Conservation (phyloP, 208 protist genomes). For the Novymonas esmeraldas region DNA sequence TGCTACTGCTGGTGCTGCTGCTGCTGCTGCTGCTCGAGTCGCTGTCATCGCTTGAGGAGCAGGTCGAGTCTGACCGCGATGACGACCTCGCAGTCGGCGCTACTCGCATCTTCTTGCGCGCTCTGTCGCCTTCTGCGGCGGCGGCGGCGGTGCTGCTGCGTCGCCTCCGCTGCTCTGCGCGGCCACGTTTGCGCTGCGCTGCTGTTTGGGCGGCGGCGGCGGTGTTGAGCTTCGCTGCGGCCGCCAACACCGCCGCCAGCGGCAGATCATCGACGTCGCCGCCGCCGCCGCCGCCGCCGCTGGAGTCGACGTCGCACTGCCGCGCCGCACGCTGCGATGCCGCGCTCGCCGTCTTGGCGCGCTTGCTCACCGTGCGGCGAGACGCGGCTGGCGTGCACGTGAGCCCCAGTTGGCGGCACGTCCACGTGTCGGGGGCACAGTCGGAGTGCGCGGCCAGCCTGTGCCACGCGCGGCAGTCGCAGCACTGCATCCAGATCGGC, state of each 20-base stretch:
- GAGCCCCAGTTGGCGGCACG: constrained; percentile 40
- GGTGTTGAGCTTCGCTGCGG: background rate
- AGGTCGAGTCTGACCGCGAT: constrained; percentile 7
- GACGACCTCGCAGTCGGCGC: constrained; percentile 2
- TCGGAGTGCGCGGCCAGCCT: constrained; percentile 37
- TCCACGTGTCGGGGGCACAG: constrained; percentile 51
- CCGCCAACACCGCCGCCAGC: constrained; percentile 5
- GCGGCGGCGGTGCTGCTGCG: too few species aligned
- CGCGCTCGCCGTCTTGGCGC: background rate
- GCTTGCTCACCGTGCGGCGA: background rate
- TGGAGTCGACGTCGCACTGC: background rate
- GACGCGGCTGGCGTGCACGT: constrained; percentile 19
- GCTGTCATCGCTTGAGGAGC: constrained; percentile 1
- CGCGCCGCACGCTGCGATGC: background rate
- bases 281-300: background rate
- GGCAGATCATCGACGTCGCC: constrained; percentile 12
- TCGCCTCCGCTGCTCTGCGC: background rate
- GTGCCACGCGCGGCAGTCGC: constrained; percentile 46
- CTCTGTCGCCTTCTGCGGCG: background rate
- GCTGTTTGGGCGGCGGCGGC: background rate
- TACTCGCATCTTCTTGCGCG: constrained; percentile 11
- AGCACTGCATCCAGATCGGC: constrained; percentile 54
- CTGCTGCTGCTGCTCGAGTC: constrained; percentile 13
- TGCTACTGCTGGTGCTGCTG: background rate
- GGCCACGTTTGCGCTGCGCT: background rate